phyloP scores from a whole-genome alignment of 352 stramenopile genomes.

The Globisporangium spinosum region DNA sequence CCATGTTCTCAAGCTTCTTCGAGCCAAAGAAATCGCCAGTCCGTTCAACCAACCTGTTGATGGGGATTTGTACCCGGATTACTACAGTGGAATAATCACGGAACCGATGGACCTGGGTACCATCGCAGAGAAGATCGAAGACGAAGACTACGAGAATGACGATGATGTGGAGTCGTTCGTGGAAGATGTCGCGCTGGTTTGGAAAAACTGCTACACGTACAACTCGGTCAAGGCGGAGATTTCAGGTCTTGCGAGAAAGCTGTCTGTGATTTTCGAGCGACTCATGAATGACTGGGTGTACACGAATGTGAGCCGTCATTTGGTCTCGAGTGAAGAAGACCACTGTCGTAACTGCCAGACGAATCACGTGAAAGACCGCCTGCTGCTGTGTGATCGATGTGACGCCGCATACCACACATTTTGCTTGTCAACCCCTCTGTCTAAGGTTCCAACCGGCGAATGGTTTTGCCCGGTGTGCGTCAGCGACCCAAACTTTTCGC shows the following conservation, averaged over 20 bases:
- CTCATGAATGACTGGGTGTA: slow-evolving; percentile 83
- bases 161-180: slow-evolving; percentile 77
- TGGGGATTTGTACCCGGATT: slow-evolving; percentile 79
- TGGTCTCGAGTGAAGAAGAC: slow-evolving; percentile 73
- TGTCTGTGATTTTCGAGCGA: slow-evolving; percentile 73
- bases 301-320: slow-evolving; percentile 39
- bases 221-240: slow-evolving; percentile 84
- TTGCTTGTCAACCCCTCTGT: slow-evolving; percentile 58
- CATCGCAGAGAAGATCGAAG: slow-evolving; percentile 79
- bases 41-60: slow-evolving; percentile 87
- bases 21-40: slow-evolving; percentile 67
- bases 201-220: slow-evolving; percentile 86
- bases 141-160: slow-evolving; percentile 84
- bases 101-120: slow-evolving; percentile 83
- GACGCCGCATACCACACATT: slow-evolving; percentile 85
- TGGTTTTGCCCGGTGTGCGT: slow-evolving; percentile 78
- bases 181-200: slow-evolving; percentile 77
- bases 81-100: slow-evolving; percentile 67
- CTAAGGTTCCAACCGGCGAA: slow-evolving; percentile 52
- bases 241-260: slow-evolving; percentile 65
- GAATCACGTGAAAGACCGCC: slow-evolving; percentile 54
- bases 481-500: slow-evolving; percentile 46
- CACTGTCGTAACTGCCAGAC: slow-evolving; percentile 73
- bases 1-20: slow-evolving; percentile 72
- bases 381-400: slow-evolving; percentile 79